phyloP scores from a whole-genome alignment of 2,329 filamentous ascomycete species.

The Scytalidium sp. region DNA sequence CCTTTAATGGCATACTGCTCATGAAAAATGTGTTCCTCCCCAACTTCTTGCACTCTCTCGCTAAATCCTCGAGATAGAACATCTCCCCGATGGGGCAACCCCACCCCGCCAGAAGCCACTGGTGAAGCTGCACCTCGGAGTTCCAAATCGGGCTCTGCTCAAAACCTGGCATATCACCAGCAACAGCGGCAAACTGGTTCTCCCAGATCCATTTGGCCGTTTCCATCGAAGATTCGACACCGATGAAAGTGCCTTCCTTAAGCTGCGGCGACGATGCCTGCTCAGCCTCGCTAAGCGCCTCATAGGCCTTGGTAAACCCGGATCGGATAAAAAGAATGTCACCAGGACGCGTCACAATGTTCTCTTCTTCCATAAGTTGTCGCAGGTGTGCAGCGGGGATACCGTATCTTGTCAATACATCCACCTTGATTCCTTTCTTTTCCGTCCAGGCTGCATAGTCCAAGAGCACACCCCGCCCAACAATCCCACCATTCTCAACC shows the following conservation, averaged over 20 bases:
- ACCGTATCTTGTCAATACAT: constrained; percentile 43
- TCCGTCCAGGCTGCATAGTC: constrained; percentile 58
- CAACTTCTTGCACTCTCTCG: constrained; percentile 8
- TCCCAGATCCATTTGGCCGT: constrained; percentile 44
- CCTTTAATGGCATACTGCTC: constrained; percentile 10
- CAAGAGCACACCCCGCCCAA: constrained; percentile 47
- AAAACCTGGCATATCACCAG: constrained; percentile 39
- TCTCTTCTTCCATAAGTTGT: constrained; percentile 26
- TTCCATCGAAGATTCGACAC: constrained; percentile 31
- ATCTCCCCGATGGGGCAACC: constrained; percentile 18
- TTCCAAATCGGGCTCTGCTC: constrained; percentile 27
- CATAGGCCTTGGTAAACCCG: constrained; percentile 31
- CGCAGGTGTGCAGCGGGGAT: constrained; percentile 28
- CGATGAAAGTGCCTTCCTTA: constrained; percentile 27
- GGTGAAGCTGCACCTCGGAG: constrained; percentile 19
- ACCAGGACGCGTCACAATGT: constrained; percentile 13
- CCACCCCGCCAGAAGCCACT: constrained; percentile 15
- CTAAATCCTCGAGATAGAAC: constrained; percentile 16
- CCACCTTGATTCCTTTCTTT: constrained; percentile 50
- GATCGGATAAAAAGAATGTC: constrained; percentile 39
- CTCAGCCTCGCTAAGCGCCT: constrained; percentile 25
- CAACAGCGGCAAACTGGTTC: constrained; percentile 41
- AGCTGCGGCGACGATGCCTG: constrained; percentile 23
- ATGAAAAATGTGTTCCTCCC: constrained; percentile 17
- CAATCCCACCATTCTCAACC: constrained; percentile 42